These are phyloP conservation scores for Leishmania arabica DNA, from an alignment of 208 protist genomes.

Conservation along the genomic window DNA sequence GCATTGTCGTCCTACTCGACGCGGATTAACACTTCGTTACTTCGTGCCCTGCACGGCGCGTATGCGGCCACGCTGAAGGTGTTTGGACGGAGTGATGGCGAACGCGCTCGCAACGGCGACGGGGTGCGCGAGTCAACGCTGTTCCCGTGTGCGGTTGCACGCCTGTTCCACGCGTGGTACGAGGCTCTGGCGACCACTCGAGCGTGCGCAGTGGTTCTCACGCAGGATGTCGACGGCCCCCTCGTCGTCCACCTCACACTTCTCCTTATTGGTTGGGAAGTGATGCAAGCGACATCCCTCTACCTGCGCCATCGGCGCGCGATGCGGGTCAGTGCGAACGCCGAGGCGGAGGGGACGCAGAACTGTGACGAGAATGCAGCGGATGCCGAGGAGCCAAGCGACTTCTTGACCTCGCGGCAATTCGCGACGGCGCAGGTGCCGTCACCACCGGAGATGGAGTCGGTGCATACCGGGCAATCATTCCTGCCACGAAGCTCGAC, in stretches of 20 bases:
- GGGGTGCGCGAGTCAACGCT: neutral
- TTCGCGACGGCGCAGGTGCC: neutral
- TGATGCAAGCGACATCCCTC: slow-evolving; percentile 16
- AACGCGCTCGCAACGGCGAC: neutral
- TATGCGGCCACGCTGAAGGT: neutral
- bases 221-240: slow-evolving; percentile 11
- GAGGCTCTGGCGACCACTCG: slow-evolving; percentile 22
- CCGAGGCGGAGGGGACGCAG: neutral
- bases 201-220: slow-evolving; percentile 20
- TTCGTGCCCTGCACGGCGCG: neutral
- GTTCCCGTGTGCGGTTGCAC: neutral
- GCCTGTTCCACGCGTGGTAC: slow-evolving; percentile 6
- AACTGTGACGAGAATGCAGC: slow-evolving; percentile 9
- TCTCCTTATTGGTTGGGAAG: slow-evolving; percentile 22
- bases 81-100: neutral
- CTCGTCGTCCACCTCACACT: slow-evolving; percentile 31
- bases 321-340: slow-evolving; percentile 5
- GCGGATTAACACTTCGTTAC: neutral
- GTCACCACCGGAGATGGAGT: slow-evolving; percentile 2
- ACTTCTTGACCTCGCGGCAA: neutral
- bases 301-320: slow-evolving; percentile 23
- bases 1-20: neutral
- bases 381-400: slow-evolving; percentile 1
- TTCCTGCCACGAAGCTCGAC: slow-evolving; percentile 24
- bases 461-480: neutral